A percentile compares a stretch with the other conserved stretches of the same genome.
These are phyloP conservation scores for Arxiozyma telluris DNA, from an alignment of 1,139 yeast genomes.

Conservation along the genomic window DNA sequence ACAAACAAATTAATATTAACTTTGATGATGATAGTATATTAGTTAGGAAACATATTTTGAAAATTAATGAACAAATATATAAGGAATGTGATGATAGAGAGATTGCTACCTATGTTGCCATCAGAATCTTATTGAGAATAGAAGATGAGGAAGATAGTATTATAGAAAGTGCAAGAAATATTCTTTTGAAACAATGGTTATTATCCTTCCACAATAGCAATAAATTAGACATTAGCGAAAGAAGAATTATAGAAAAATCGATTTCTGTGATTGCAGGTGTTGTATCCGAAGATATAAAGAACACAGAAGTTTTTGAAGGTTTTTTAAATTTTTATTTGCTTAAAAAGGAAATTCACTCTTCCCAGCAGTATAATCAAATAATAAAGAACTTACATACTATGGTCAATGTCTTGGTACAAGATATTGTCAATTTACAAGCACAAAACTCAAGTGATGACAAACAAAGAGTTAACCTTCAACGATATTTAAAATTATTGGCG, in stretches of 20 bases:
- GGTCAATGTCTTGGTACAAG: slow-evolving; percentile 25
- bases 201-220: slow-evolving; percentile 14
- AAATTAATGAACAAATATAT: slow-evolving; percentile 45
- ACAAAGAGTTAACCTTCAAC: slow-evolving; percentile 24
- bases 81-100: slow-evolving; percentile 27
- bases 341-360: slow-evolving; percentile 24
- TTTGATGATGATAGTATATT: slow-evolving; percentile 49
- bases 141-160: slow-evolving; percentile 66
- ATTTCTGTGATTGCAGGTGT: slow-evolving; percentile 36
- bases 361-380: slow-evolving; percentile 15
- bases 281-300: slow-evolving; percentile 32
- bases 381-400: slow-evolving; percentile 19
- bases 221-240: slow-evolving; percentile 13
- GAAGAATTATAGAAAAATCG: slow-evolving; percentile 12
- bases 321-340: slow-evolving; percentile 39
- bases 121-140: slow-evolving; percentile 43
- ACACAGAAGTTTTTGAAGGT: slow-evolving; percentile 36
- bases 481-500: slow-evolving; percentile 42
- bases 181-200: slow-evolving; percentile 43
- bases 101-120: slow-evolving; percentile 39
- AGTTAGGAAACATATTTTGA: slow-evolving; percentile 57
- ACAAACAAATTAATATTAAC: slow-evolving; percentile 37
- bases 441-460: slow-evolving; percentile 16
- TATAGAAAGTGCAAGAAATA: slow-evolving; percentile 37
- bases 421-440: slow-evolving; percentile 28